Percentiles rank a stretch among this genome's conserved stretches.
phyloP scores from a whole-genome alignment of 345 rosid species.

The Ailanthus altissimus region DNA sequence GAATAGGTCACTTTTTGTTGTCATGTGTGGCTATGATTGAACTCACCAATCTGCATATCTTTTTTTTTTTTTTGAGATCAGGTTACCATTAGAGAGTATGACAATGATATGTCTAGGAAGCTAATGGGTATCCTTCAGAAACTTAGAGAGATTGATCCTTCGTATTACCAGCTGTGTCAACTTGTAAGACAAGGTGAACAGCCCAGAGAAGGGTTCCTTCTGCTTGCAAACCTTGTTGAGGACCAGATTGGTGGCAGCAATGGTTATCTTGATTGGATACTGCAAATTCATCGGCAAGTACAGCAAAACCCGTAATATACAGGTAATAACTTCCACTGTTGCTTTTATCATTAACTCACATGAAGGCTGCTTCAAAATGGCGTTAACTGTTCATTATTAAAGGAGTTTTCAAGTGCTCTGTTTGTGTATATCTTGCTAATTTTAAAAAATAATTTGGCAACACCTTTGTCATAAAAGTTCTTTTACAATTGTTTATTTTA shows the following conservation, averaged over 20 bases:
- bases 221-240: constrained; percentile 79
- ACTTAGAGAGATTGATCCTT: constrained; percentile 68
- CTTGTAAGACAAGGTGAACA: constrained; percentile 98
- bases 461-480: background rate
- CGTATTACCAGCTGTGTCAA: constrained; percentile 68
- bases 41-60: constrained; percentile 7
- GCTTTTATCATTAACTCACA: background rate
- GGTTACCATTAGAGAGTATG: constrained; percentile 62
- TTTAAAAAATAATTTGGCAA: background rate
- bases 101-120: constrained; percentile 87
- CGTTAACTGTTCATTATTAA: background rate
- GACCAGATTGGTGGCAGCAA: constrained; percentile 73
- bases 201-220: constrained; percentile 88
- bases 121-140: constrained; percentile 61
- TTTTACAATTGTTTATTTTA: background rate
- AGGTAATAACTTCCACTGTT: constrained; percentile 32
- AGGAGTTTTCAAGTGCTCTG: background rate
- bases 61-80: constrained; percentile 33
- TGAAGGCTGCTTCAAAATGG: background rate
- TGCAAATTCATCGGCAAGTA: constrained; percentile 85
- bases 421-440: background rate
- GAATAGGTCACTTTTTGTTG: background rate
- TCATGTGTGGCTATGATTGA: background rate
- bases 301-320: constrained; percentile 65
- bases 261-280: constrained; percentile 85